Conservation (phyloP, 2,329 filamentous ascomycete species). For the Arthrobotrys conoides region DNA sequence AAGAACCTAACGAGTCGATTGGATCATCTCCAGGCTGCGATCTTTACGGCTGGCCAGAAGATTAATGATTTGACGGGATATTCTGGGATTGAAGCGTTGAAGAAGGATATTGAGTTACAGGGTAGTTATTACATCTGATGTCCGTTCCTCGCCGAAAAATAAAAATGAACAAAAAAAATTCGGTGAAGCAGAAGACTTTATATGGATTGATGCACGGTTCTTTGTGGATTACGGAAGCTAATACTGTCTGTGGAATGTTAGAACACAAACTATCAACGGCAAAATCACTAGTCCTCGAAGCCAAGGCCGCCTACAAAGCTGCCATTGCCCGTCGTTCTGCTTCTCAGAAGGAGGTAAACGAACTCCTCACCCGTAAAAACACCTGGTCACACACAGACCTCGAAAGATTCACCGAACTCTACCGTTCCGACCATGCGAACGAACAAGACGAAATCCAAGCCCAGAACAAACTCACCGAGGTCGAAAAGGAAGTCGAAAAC, state of each 20-base stretch:
- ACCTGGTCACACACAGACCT: slow-evolving; percentile 89
- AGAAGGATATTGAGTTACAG: slow-evolving; percentile 80
- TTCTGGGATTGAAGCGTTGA: slow-evolving; percentile 88
- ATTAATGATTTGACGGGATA: slow-evolving; percentile 97
- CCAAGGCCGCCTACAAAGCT: slow-evolving; percentile 83
- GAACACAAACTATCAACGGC: slow-evolving; percentile 74
- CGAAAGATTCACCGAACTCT: slow-evolving; percentile 93
- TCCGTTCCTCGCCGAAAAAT: slow-evolving; percentile 28
- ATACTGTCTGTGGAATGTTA: slow-evolving; percentile 64
- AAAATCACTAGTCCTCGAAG: slow-evolving; percentile 77
- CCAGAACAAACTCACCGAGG: slow-evolving; percentile 78
- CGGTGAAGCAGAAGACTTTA: not conserved
- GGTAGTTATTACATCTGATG: slow-evolving; percentile 67
- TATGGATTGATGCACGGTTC: not conserved
- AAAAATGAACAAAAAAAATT: not conserved
- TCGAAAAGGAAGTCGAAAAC: slow-evolving; percentile 85
- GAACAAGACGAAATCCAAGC: slow-evolving; percentile 84
- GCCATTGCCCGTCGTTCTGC: slow-evolving; percentile 86
- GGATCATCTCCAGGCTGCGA: slow-evolving; percentile 88
- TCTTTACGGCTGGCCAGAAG: slow-evolving; percentile 86
- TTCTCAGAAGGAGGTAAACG: slow-evolving; percentile 95
- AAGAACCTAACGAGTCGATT: slow-evolving; percentile 80
- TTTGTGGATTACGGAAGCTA: not conserved
- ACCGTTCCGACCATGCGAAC: slow-evolving; percentile 91
- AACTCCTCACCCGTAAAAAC: slow-evolving; percentile 92